Percentiles rank a stretch among this genome's conserved stretches.
phyloP scores from a whole-genome alignment of 1,284 basidiomycete species.

The Salmacisia buchloeana region DNA sequence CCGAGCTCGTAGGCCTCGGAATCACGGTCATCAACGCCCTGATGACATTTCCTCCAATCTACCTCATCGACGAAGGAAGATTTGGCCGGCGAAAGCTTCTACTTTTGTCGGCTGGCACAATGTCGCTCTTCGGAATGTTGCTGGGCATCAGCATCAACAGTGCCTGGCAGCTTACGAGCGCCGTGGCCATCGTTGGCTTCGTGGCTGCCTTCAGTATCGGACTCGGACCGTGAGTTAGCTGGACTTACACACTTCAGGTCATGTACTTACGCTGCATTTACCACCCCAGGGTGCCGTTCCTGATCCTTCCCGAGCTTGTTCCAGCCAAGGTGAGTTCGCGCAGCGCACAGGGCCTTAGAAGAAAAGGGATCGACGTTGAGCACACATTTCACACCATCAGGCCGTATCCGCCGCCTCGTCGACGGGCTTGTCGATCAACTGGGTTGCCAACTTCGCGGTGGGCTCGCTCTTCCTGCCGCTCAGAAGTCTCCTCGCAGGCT shows the following conservation, averaged over 20 bases:
- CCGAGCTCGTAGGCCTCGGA: slow-evolving; percentile 32
- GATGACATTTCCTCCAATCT: slow-evolving; percentile 74
- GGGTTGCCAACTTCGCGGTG: slow-evolving; percentile 76
- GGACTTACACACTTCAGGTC: no score
- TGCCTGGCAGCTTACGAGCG: slow-evolving; percentile 57
- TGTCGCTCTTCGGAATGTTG: slow-evolving; percentile 62
- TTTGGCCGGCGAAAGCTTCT: slow-evolving; percentile 53
- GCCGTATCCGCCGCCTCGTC: slow-evolving; percentile 79
- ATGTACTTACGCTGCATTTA: background rate
- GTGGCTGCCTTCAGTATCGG: slow-evolving; percentile 85
- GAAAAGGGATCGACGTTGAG: background rate
- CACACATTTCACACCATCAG: slow-evolving; percentile 52
- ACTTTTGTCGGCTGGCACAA: slow-evolving; percentile 56
- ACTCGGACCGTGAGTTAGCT: slow-evolving; percentile 63
- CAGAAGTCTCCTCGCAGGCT: slow-evolving; percentile 61
- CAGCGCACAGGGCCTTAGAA: background rate
- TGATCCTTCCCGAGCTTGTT: slow-evolving; percentile 85
- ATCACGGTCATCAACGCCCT: slow-evolving; percentile 60
- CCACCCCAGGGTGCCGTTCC: slow-evolving; percentile 63
- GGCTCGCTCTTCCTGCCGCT: slow-evolving; percentile 76
- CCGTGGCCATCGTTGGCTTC: slow-evolving; percentile 72
- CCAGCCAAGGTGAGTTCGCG: slow-evolving; percentile 53
- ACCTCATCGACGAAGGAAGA: slow-evolving; percentile 64
- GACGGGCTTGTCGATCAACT: slow-evolving; percentile 75
- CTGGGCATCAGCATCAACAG: slow-evolving; percentile 68